Conservation (phyloP, 2,329 filamentous ascomycete genomes). For the Davidsoniella virescens region DNA sequence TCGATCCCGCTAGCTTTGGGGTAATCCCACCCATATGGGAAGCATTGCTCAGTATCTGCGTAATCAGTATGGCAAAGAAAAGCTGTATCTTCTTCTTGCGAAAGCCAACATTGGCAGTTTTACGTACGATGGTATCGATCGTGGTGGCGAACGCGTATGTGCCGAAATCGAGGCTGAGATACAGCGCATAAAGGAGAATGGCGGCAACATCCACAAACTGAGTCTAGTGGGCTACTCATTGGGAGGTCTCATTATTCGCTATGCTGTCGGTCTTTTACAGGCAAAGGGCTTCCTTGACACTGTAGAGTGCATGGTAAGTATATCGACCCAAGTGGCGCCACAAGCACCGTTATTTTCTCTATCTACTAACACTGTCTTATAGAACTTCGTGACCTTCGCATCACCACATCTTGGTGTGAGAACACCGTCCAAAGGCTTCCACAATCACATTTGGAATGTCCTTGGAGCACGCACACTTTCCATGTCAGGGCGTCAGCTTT, state of each 20-base stretch:
- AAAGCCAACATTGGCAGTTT: slow-evolving; percentile 59
- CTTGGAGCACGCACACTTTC: slow-evolving; percentile 68
- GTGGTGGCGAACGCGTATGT: slow-evolving; percentile 50
- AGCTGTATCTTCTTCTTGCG: slow-evolving; percentile 53
- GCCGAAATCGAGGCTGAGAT: slow-evolving; percentile 51
- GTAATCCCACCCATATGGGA: slow-evolving; percentile 57
- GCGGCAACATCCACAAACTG: slow-evolving; percentile 61
- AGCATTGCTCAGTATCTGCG: slow-evolving; percentile 51
- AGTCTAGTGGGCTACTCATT: slow-evolving; percentile 83
- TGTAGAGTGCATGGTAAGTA: slow-evolving; percentile 56
- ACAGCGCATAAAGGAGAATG: slow-evolving; percentile 37
- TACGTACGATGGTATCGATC: slow-evolving; percentile 55
- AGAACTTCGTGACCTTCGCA: slow-evolving; percentile 90
- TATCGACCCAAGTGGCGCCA: neutral
- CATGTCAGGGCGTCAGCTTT: slow-evolving; percentile 66
- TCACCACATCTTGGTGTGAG: slow-evolving; percentile 68
- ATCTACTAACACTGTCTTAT: neutral
- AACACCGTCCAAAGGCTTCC: slow-evolving; percentile 48
- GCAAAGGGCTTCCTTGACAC: slow-evolving; percentile 65
- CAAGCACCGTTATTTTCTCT: too few species aligned
- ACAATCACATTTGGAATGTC: slow-evolving; percentile 62
- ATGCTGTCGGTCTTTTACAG: slow-evolving; percentile 70
- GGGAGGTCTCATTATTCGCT: slow-evolving; percentile 72
- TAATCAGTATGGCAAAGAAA: slow-evolving; percentile 41
- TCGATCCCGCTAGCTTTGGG: slow-evolving; percentile 44